Conservation (phyloP, 176 grass and related monocot species). For the Aegilops longissima region DNA sequence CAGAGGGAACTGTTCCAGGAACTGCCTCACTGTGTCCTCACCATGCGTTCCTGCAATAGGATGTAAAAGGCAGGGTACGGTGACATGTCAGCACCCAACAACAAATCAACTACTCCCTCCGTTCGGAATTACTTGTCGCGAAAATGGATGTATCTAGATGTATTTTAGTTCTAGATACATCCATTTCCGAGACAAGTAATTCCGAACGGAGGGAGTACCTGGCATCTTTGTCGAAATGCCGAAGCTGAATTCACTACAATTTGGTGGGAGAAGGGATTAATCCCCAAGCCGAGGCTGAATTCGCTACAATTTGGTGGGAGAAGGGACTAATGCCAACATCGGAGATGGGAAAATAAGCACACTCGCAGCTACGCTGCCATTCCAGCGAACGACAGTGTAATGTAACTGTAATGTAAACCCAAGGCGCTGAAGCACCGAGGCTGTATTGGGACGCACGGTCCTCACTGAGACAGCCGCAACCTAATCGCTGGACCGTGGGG, state of each 20-base stretch:
- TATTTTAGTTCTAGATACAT: no score
- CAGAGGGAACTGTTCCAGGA: slow-evolving; percentile 76
- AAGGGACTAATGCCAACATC: neutral
- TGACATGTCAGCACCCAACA: neutral
- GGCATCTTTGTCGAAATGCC: neutral
- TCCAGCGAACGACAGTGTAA: neutral
- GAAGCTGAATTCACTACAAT: neutral
- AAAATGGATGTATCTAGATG: no score
- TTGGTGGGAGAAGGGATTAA: neutral
- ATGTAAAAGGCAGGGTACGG: neutral
- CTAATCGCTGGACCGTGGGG: neutral
- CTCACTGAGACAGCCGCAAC: neutral
- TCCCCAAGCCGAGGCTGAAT: neutral
- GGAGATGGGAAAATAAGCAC: neutral
- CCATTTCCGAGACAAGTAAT: no score
- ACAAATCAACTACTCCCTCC: no score
- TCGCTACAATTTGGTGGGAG: neutral
- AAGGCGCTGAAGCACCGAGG: neutral
- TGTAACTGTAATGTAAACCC: neutral
- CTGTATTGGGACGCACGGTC: neutral
- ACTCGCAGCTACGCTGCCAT: neutral
- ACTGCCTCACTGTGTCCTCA: slow-evolving; percentile 71
- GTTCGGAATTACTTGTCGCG: no score
- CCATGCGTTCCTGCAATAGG: slow-evolving; percentile 60
- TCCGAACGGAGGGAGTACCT: no score